Evolutionary conservation across 1,139 yeast genomes (phyloP).

Genomic region (Suhomyces kunorum): DNA sequence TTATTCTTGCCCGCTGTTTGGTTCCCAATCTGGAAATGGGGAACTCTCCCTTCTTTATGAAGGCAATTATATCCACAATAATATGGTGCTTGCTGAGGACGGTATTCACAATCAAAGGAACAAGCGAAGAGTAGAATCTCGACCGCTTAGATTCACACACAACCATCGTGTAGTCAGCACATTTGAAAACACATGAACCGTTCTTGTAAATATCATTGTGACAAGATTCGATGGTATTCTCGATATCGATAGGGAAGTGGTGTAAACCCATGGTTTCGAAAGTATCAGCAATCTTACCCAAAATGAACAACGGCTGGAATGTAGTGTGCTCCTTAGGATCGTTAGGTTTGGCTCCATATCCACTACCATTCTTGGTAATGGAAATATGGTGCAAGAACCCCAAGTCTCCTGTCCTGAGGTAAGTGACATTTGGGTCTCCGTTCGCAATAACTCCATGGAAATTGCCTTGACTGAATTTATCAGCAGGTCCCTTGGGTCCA

Average conservation of each 20-base stretch:
- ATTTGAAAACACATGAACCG: slow-evolving; percentile 74
- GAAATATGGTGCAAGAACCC: slow-evolving; percentile 84
- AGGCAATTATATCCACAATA: slow-evolving; percentile 82
- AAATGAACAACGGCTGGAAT: slow-evolving; percentile 78
- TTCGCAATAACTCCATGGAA: slow-evolving; percentile 58
- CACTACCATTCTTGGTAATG: slow-evolving; percentile 44
- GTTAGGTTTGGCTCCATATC: slow-evolving; percentile 38
- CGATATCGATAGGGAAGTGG: slow-evolving; percentile 87
- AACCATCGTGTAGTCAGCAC: slow-evolving; percentile 79
- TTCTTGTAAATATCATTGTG: slow-evolving; percentile 60
- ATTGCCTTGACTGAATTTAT: slow-evolving; percentile 42
- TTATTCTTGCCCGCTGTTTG: slow-evolving; percentile 71
- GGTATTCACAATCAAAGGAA: slow-evolving; percentile 79
- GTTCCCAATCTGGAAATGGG: slow-evolving; percentile 73
- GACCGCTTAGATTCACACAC: slow-evolving; percentile 65
- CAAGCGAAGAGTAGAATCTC: slow-evolving; percentile 66
- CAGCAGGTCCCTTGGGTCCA: slow-evolving; percentile 52
- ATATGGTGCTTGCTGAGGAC: slow-evolving; percentile 81
- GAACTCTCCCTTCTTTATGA: slow-evolving; percentile 63
- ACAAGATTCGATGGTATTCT: slow-evolving; percentile 67
- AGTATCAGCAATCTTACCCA: slow-evolving; percentile 85
- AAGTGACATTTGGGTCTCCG: slow-evolving; percentile 64
- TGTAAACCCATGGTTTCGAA: slow-evolving; percentile 90
- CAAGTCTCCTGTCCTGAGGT: slow-evolving; percentile 87
- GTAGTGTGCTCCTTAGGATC: slow-evolving; percentile 29